phyloP scores from a whole-genome alignment of 345 rosid genomes.

The Heritiera fomes region DNA sequence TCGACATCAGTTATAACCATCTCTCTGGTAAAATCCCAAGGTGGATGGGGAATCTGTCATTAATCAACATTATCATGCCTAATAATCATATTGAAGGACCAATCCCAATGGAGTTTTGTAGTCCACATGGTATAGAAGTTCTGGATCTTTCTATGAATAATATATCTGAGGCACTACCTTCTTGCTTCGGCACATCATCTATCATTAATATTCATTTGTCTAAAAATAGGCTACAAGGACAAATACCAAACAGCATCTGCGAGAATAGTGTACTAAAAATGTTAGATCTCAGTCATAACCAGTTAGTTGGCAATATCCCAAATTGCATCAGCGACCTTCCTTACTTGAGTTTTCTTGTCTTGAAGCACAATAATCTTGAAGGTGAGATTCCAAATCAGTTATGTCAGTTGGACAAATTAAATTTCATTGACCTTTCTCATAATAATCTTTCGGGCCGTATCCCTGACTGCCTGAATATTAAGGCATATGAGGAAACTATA shows the following conservation, averaged over 20 bases:
- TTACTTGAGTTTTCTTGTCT: conserved; percentile 10
- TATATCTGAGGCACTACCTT: neutral
- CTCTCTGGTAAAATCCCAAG: no score
- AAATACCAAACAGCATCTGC: neutral
- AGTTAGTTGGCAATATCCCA: conserved; percentile 11
- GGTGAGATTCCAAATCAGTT: conserved; percentile 17
- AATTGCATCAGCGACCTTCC: neutral
- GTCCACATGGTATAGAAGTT: fast-evolving
- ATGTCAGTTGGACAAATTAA: conserved; percentile 21
- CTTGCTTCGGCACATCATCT: neutral
- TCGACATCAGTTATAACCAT: conserved; percentile 9
- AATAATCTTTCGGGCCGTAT: conserved; percentile 16
- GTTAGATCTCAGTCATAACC: conserved; percentile 9
- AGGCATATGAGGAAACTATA: no score
- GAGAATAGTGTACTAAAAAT: neutral
- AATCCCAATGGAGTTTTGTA: conserved; percentile 21
- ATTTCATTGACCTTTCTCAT: conserved; percentile 30
- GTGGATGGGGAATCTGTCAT: neutral
- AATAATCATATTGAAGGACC: conserved; percentile 14
- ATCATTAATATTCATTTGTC: conserved; percentile 5
- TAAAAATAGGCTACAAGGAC: conserved; percentile 2
- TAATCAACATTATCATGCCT: neutral
- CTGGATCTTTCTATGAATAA: conserved; percentile 24
- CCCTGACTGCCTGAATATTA: neutral
- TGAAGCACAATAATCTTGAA: conserved; percentile 8